These are phyloP conservation scores for Cyberlindnera suaveolens DNA, from an alignment of 805 yeast genomes.

Conservation along the genomic window DNA sequence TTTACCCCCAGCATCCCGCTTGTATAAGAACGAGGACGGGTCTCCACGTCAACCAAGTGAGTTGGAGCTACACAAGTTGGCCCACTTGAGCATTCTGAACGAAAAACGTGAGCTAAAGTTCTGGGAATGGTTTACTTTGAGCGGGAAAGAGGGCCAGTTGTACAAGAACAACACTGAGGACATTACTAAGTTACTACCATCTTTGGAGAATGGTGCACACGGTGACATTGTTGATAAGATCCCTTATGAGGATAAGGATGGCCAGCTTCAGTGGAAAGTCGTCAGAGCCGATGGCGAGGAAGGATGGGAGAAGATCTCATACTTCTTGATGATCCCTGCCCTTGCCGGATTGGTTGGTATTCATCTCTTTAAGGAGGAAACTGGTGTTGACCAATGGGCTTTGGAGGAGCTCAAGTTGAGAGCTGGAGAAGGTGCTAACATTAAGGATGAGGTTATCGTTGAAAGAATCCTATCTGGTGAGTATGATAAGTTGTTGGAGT, in stretches of 20 bases:
- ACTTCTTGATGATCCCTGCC: slow-evolving; percentile 68
- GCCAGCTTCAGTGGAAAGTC: slow-evolving; percentile 72
- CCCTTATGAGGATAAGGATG: slow-evolving; percentile 76
- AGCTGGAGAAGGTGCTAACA: slow-evolving; percentile 59
- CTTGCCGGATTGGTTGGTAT: slow-evolving; percentile 49
- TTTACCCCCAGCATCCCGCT: slow-evolving; percentile 57
- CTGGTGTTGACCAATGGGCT: slow-evolving; percentile 69
- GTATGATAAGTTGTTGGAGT: slow-evolving; percentile 62
- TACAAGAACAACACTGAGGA: slow-evolving; percentile 57
- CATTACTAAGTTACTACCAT: slow-evolving; percentile 46
- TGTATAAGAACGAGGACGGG: slow-evolving; percentile 74
- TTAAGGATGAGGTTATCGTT: slow-evolving; percentile 70
- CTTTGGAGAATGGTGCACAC: slow-evolving; percentile 38
- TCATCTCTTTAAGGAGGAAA: slow-evolving; percentile 44
- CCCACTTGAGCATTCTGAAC: slow-evolving; percentile 59
- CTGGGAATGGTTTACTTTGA: slow-evolving; percentile 40
- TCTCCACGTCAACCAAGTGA: slow-evolving; percentile 65
- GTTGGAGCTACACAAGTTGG: slow-evolving; percentile 63
- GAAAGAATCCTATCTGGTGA: slow-evolving; percentile 81
- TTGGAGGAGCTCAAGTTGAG: slow-evolving; percentile 73
- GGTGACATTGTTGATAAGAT: slow-evolving; percentile 75
- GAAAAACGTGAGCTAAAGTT: slow-evolving; percentile 48
- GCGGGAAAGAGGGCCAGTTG: slow-evolving; percentile 46
- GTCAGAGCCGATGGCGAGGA: slow-evolving; percentile 71
- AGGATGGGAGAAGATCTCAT: slow-evolving; percentile 80